A percentile compares a stretch with the other conserved stretches of the same genome.
Conservation (phyloP, 2,329 filamentous ascomycete genomes). For the Elsinoe batatas region DNA sequence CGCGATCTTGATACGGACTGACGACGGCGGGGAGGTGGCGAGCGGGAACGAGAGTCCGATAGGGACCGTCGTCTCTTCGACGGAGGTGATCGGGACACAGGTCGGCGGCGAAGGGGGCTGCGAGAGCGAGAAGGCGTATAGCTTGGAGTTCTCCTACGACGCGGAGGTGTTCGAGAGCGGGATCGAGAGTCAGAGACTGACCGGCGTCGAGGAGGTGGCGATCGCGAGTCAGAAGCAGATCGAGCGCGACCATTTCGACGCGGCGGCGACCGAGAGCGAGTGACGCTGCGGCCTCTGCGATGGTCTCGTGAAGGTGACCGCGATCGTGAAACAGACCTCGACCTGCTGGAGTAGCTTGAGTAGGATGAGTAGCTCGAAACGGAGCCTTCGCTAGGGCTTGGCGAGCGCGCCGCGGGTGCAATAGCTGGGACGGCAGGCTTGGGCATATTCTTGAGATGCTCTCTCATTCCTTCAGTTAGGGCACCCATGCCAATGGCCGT, state of each 20-base stretch:
- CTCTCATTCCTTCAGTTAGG: conserved; percentile 90
- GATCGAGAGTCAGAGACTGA: conserved; percentile 13
- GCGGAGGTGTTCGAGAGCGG: conserved; percentile 13
- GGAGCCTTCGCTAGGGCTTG: conserved; percentile 51
- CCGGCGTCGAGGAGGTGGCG: conserved; percentile 8
- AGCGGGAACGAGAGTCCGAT: conserved; percentile 11
- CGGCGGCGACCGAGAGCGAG: conserved; percentile 24
- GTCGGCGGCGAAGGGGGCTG: conserved; percentile 12
- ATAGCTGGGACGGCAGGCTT: conserved; percentile 69
- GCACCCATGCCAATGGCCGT: conserved; percentile 94
- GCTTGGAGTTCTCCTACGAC: conserved; percentile 8
- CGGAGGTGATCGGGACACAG: conserved; percentile 14
- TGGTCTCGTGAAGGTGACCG: conserved; percentile 22
- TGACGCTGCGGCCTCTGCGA: conserved; percentile 18
- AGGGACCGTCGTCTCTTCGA: conserved; percentile 20
- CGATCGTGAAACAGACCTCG: conserved; percentile 22
- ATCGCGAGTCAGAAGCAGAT: conserved; percentile 14
- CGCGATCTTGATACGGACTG: conserved; percentile 13
- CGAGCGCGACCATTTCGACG: conserved; percentile 17
- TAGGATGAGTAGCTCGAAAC: conserved; percentile 76
- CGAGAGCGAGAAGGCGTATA: conserved; percentile 12
- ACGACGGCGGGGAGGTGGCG: conserved; percentile 14
- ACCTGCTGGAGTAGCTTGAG: conserved; percentile 51
- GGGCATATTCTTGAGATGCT: conserved; percentile 78
- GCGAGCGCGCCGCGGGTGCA: conserved; percentile 29